Evolutionary conservation across 2,329 filamentous ascomycete genomes (phyloP), one percentile per base, ranked within the genome.

Genomic region (Colletotrichum acutatum): DNA sequence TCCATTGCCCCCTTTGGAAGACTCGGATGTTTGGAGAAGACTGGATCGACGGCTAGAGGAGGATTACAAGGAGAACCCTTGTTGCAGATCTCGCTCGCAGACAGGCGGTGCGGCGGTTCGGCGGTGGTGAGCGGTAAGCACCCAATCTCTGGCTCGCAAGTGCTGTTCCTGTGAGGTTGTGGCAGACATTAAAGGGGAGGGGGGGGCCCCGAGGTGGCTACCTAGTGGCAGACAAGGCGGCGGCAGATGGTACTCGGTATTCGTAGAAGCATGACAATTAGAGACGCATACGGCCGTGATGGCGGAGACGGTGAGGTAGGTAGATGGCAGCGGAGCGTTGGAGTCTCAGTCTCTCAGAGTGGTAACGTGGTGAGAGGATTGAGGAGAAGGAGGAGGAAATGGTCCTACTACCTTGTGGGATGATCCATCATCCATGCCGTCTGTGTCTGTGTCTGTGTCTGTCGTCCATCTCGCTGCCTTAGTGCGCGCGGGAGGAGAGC

Each of bases 31-130:
- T 49, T 46, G 56, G 42, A 14, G 46, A 22, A 28, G 60, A 28
- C 42, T 66, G 26, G 73, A 74, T 74, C 73, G 73, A 74, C 73
- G 32, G 66, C 73, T 74, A 74, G 53, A 32, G 22, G 70, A 57
- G 69, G 37, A 53, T 30, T 66, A 49, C 73, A 74, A 71, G 70
- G 73, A 62, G 37, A 46, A 46, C 69, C 69, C 69, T 54, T 72
- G 69, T 37, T 49, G 42, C 12, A 37, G 65, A 72, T 72, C 69
- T 42, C 34, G 49, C 69, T 42, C 34, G 49, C 52, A 59, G 65
- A 28, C 52, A 63, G 56, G 24, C 62, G 42, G 59, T 37, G 67
- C 30, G 2, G 24, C 11, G 42, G 59, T 37, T 62, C 30, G 2
- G 24, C 11, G 22, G 16, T 28, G 32, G 32, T 49, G 46, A 22